Evolutionary conservation across 345 rosid genomes (phyloP).

Genomic region (Psidium friedrichsthalianum): DNA sequence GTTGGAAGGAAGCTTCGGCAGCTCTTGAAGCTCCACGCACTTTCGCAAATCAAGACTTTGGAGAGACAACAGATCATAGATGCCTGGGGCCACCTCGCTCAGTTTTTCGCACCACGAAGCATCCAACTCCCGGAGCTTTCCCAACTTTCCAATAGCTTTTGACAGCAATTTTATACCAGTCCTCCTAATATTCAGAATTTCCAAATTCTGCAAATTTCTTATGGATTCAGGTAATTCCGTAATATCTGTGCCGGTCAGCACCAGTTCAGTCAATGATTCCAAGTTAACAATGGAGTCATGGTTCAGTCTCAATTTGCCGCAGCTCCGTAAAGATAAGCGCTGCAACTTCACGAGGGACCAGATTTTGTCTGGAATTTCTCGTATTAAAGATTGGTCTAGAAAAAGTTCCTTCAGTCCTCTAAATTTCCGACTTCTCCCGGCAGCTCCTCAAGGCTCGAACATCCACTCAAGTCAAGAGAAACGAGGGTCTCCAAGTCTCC

Average conservation of each 20-base stretch:
- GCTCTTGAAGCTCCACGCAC: too few species aligned
- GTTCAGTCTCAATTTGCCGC: not conserved
- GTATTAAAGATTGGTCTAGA: not conserved
- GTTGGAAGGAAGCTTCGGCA: too few species aligned
- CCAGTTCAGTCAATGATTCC: not conserved
- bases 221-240: not conserved
- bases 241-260: accelerated
- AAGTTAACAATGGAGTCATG: not conserved
- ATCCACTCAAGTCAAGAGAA: not conserved
- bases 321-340: not conserved
- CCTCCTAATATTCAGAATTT: not conserved
- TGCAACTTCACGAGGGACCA: not conserved
- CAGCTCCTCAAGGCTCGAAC: accelerated
- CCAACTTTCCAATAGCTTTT: not conserved
- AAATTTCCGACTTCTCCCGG: not conserved
- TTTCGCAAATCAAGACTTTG: too few species aligned
- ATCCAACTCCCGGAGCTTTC: not conserved
- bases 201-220: not conserved
- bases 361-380: not conserved
- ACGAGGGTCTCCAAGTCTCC: not conserved
- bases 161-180: accelerated
- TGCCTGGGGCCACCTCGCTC: accelerated
- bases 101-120: accelerated
- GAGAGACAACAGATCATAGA: not conserved
- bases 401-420: not conserved